Base-by-base conservation (phyloP, 1,139 yeast species). In the Suhomyces bribrorum region DNA sequence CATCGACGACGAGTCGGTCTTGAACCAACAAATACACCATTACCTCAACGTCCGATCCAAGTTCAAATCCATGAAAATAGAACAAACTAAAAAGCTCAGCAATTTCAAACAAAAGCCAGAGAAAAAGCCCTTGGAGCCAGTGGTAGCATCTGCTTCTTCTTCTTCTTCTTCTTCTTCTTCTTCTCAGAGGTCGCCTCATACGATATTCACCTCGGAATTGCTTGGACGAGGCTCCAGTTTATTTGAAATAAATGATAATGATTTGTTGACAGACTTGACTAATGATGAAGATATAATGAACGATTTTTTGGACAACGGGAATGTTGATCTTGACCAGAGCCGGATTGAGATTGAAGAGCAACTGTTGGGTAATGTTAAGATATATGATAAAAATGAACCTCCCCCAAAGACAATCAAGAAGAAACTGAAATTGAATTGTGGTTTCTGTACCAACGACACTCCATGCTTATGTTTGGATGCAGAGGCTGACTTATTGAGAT, bases 401-500 rank as follows among this genome's bases (percentile, higher is more conserved):
- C 36, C 41, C 13, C 32, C 37, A 26, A 36, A 37, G 28, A 32
- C 26, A 14, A 25, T 35, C 20, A 40, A 43, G 53, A 36, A 43
- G 53, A 48, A 46, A 31, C 45, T 47, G 43, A 54, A 53, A 38
- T 30, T 49, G 29, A 62, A 60, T 34, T 69, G 75, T 48, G 75
- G 75, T n/a, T 71, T 69, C 47, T 70, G 75, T 47, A 54, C 64
- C 18, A 61, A 59, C 38, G 74, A 64, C 35, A 66, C 67, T 0
- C 66, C 73, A 7, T 71, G 77, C 44, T 51, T 69, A 34, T 71
- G 77, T 48, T 53, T 68, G 36, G 75, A 63, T 44, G 59, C 69
- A 1, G 52, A 48, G 23, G 36, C 47, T 32, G 50, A 47, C 25
- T 26, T 46, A 6, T 27, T 22, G 26, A 32, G 26, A 15, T 29